A percentile compares a stretch with the other conserved stretches of the same genome.
These are phyloP conservation scores for Ramaria rubella DNA, from an alignment of 768 basidiomycete genomes.

Conservation along the genomic window DNA sequence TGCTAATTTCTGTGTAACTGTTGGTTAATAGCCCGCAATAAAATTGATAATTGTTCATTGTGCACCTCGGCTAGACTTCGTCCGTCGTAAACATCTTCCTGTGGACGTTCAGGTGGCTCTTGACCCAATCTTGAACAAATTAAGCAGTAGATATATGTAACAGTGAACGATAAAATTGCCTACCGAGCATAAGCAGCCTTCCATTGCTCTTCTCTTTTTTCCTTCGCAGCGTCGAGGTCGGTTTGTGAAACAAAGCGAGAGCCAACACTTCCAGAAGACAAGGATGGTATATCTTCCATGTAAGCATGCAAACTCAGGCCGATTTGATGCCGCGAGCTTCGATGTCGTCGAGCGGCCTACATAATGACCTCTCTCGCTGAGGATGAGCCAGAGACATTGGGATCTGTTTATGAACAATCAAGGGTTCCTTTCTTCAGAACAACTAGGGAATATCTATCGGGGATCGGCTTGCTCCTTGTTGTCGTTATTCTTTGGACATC, in stretches of 20 bases:
- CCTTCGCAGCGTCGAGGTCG: conserved; percentile 68
- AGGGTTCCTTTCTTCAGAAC: conserved; percentile 14
- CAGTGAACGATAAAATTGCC: background rate
- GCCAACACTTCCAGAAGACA: conserved; percentile 66
- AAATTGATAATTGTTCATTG: conserved; percentile 8
- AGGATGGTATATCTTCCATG: conserved; percentile 74
- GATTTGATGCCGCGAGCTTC: background rate
- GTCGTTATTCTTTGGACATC: conserved; percentile 87
- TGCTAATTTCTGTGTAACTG: conserved; percentile 65
- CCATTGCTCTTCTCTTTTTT: conserved; percentile 77
- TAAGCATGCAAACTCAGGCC: background rate
- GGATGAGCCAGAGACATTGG: background rate
- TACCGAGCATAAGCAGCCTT: conserved; percentile 84
- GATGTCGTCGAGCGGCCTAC: background rate
- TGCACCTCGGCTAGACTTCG: conserved; percentile 84
- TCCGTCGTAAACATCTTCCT: conserved; percentile 75
- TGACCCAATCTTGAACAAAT: conserved; percentile 58
- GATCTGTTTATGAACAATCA: background rate
- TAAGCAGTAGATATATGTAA: background rate
- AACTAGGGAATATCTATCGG: conserved; percentile 41
- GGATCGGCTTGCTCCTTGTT: conserved; percentile 60
- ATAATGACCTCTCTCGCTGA: background rate
- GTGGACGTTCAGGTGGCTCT: conserved; percentile 71
- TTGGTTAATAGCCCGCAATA: conserved; percentile 13
- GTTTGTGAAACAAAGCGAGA: conserved; percentile 79